Evolutionary conservation across 2,329 filamentous ascomycete genomes (phyloP).

Genomic region (Xylaria polymorpha): DNA sequence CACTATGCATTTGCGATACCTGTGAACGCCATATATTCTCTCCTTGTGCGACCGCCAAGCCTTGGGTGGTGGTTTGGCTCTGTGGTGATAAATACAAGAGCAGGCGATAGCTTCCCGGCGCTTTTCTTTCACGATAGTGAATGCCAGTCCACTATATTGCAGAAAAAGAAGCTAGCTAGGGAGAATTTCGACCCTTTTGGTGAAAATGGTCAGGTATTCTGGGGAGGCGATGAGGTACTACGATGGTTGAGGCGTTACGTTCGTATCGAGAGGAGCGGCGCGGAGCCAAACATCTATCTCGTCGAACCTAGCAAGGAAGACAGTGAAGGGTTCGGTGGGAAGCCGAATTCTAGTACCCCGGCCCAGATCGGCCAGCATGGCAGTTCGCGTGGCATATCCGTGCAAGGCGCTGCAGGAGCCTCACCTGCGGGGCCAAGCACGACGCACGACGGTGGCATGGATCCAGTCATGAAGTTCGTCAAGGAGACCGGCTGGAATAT

Average conservation of each 20-base stretch:
- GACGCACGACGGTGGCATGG: conserved; percentile 78
- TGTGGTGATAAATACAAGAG: conserved; percentile 88
- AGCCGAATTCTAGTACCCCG: conserved; percentile 61
- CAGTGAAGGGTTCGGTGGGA: conserved; percentile 79
- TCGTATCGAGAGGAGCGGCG: conserved; percentile 81
- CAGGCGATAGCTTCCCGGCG: conserved; percentile 93
- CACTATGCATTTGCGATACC: conserved; percentile 93
- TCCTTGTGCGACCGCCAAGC: conserved; percentile 90
- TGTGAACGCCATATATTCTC: conserved; percentile 87
- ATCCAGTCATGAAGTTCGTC: conserved; percentile 90
- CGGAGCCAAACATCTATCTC: conserved; percentile 91
- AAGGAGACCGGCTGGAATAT: conserved; percentile 98
- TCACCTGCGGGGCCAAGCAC: conserved; percentile 54
- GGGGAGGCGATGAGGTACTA: conserved; percentile 96
- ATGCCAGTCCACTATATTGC: conserved; percentile 93
- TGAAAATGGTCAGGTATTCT: conserved; percentile 88
- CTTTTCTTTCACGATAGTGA: conserved; percentile 98
- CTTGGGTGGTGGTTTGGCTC: conserved; percentile 99
- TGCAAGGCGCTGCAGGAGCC: conserved; percentile 53
- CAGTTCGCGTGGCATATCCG: conserved; percentile 49
- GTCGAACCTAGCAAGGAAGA: conserved; percentile 90
- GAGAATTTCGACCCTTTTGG: conserved; percentile 93
- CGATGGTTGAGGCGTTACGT: conserved; percentile 90
- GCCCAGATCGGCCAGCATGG: conserved; percentile 58
- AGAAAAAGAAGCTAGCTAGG: conserved; percentile 85